Percentiles rank a stretch among this genome's conserved stretches.
These are phyloP conservation scores for Neonectria sp. DNA, from an alignment of 2,329 filamentous ascomycete species.

Conservation along the genomic window DNA sequence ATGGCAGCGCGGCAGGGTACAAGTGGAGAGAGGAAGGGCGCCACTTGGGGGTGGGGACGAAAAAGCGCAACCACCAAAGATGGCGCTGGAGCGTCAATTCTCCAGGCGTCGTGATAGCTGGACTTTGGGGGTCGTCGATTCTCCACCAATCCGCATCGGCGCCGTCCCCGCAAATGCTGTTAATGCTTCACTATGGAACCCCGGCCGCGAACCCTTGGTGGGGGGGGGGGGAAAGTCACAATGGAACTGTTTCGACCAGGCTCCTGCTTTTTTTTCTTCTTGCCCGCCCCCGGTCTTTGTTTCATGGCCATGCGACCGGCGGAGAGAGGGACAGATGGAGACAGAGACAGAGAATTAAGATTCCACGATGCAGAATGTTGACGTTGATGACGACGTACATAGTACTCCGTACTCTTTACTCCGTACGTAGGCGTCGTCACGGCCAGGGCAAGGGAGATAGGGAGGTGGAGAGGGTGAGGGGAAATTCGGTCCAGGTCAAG, in stretches of 20 bases:
- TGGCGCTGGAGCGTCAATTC: constrained; percentile 45
- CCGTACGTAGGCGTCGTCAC: not conserved
- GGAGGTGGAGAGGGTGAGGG: not conserved
- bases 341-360: not conserved
- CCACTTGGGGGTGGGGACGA: constrained; percentile 34
- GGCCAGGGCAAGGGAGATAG: not conserved
- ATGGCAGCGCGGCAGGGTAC: not conserved
- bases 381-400: constrained; percentile 6
- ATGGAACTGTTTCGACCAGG: constrained; percentile 27
- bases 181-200: constrained; percentile 26
- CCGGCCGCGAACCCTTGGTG: constrained; percentile 20
- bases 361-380: constrained; percentile 7
- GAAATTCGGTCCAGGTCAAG: constrained; percentile 15
- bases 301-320: constrained; percentile 44
- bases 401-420: no score
- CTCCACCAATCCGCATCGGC: constrained; percentile 41
- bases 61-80: constrained; percentile 10
- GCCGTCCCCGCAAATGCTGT: constrained; percentile 37
- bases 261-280: not conserved
- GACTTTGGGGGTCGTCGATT: constrained; percentile 26
- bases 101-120: constrained; percentile 45
- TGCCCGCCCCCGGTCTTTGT: constrained; percentile 37
- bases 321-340: constrained; percentile 7
- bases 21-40: constrained; percentile 7
- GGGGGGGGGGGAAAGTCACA: constrained; percentile 14